Base-by-base conservation (phyloP, 2,329 filamentous ascomycete species). In the Fusarium oxysporum region DNA sequence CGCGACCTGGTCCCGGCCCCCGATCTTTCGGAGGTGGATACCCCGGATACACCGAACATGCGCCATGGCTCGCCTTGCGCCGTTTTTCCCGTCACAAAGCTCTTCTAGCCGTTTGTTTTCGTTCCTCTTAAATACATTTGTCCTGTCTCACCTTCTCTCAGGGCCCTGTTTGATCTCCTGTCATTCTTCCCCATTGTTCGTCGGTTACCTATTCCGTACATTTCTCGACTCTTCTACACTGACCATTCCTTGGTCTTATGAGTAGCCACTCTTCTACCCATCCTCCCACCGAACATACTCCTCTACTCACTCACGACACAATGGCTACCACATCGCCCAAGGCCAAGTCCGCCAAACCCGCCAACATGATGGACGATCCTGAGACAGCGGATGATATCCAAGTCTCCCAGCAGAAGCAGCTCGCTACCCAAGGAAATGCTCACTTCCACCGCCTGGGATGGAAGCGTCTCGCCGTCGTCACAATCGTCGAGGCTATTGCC, bases 391-490 rank as follows among this genome's bases (percentile, higher is more conserved):
- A 72, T 19, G 70, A 72, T 5, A 30, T 73, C 28, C 50, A 72
- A 19, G 61, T 73, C n/a, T 72, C 69, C 13, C 70, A 73, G 23
- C 70, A 72, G 30, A 73, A 72, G 65, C 60, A 72, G 43, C 70
- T 72, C 16, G 70, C 70, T 8, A 70, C 70, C 6, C 45, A 70
- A 30, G 70, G 70, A 38, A 73, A 72, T n/a, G 70, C 70, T 8
- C 70, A 72, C 35, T 72, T 72, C 61, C 70, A 72, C 30, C 70
- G 70, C n/a, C 47, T 72, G 14, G 70, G 70, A 17, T 72, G 70
- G 70, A 72, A 74, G 63, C 71, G 72, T n/a, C 69, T 74, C 16
- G 68, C 72, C 19, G 30, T 74, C 40, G 69, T 74, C 51, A 71
- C 72, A 11, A 74, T 74, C 38, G 71, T 74, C 37, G 72, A 74